These are phyloP conservation scores for Calcarisporium arbuscula DNA, from an alignment of 2,329 filamentous ascomycete genomes.

Conservation along the genomic window DNA sequence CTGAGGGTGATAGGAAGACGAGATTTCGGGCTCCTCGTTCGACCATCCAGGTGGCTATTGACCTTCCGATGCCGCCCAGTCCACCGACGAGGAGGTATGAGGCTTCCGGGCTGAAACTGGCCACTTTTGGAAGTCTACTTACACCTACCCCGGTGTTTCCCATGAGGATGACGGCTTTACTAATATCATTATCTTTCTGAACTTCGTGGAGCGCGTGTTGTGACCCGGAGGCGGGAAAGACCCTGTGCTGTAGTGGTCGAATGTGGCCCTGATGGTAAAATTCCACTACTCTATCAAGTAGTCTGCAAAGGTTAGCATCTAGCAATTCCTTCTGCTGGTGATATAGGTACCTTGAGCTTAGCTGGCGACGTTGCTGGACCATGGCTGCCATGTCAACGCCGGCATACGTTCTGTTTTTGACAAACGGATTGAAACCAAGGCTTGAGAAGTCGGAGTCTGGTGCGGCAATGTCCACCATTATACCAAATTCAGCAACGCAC, in stretches of 20 bases:
- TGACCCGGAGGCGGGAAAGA: constrained; percentile 7
- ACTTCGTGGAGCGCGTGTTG: constrained; percentile 11
- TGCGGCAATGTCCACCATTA: constrained; percentile 28
- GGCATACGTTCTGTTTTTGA: constrained; percentile 21
- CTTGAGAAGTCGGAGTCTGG: no score
- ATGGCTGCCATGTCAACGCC: constrained; percentile 21
- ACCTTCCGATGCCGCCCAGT: constrained; percentile 11
- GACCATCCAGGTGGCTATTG: constrained; percentile 11
- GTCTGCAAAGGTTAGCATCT: background rate
- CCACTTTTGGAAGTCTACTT: background rate
- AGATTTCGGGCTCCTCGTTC: constrained; percentile 20
- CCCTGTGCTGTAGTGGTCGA: constrained; percentile 5
- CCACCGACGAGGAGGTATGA: constrained; percentile 15
- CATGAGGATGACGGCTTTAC: constrained; percentile 11
- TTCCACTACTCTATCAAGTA: background rate
- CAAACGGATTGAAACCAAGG: constrained; percentile 38
- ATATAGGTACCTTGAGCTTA: background rate
- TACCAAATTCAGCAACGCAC: constrained; percentile 26
- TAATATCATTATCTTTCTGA: constrained; percentile 12
- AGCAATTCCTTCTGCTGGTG: background rate
- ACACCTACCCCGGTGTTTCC: constrained; percentile 1
- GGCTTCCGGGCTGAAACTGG: constrained; percentile 4
- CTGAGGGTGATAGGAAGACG: constrained; percentile 12
- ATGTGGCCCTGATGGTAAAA: no score
- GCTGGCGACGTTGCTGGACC: background rate